A percentile compares a stretch with the other conserved stretches of the same genome.
Evolutionary conservation across 371 early-diverging fungal genomes (phyloP).

Genomic region (Lichtheimia ramosa): DNA sequence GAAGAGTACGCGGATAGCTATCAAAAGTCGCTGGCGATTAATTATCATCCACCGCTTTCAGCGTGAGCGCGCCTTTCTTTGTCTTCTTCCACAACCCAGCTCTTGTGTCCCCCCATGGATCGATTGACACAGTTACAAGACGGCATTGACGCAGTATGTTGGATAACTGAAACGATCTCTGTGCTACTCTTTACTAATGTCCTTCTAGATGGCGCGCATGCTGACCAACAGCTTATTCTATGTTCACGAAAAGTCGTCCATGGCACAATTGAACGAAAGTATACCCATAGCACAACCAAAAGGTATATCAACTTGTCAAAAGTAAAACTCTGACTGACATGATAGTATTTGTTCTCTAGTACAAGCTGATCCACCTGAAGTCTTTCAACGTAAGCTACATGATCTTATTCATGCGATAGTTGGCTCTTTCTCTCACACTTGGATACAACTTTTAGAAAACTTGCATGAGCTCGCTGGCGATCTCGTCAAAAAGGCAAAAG

Average conservation of each 20-base stretch:
- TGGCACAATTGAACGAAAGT: slow-evolving; percentile 37
- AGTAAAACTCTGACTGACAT: not conserved
- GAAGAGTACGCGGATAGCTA: too few relatives aligned
- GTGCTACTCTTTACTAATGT: not conserved
- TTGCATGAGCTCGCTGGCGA: slow-evolving; percentile 65
- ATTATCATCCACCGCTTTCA: too few relatives aligned
- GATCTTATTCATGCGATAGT: not conserved
- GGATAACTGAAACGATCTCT: not conserved
- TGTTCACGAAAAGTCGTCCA: slow-evolving; percentile 50
- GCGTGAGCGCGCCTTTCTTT: too few relatives aligned
- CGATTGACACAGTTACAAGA: slow-evolving; percentile 61
- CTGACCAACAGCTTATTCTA: slow-evolving; percentile 56
- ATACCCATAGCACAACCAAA: slow-evolving; percentile 49
- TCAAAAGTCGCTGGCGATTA: too few relatives aligned
- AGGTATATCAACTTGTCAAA: slow-evolving; percentile 19
- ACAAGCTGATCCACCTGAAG: slow-evolving; percentile 47
- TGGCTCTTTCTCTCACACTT: not conserved
- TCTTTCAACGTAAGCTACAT: slow-evolving; percentile 34
- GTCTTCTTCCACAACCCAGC: too few relatives aligned
- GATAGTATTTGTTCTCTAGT: slow-evolving; percentile 24
- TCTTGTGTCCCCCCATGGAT: slow-evolving; percentile 20
- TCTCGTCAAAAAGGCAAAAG: slow-evolving; percentile 70
- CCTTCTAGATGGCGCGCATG: slow-evolving; percentile 46
- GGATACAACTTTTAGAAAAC: slow-evolving; percentile 35
- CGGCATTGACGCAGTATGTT: slow-evolving; percentile 55